Evolutionary conservation across 2,329 filamentous ascomycete species (phyloP).

Genomic region (Beauveria varroae): DNA sequence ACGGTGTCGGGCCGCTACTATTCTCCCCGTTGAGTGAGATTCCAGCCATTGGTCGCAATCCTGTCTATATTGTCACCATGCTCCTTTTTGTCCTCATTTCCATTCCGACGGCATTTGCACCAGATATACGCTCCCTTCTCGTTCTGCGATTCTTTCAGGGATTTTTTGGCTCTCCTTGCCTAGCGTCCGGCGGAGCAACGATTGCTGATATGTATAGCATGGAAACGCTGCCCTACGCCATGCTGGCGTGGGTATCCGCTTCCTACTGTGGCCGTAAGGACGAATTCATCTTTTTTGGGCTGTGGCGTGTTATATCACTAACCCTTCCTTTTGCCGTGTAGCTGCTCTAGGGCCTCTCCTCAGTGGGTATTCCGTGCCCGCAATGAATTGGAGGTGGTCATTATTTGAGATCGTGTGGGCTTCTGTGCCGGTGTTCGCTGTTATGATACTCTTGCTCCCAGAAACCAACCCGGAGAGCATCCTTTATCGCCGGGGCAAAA

Average conservation of each 20-base stretch:
- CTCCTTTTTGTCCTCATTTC: conserved; percentile 60
- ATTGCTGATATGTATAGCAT: conserved; percentile 47
- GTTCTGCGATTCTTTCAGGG: conserved; percentile 58
- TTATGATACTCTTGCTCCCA: conserved; percentile 55
- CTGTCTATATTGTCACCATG: conserved; percentile 61
- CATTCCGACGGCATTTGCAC: conserved; percentile 54
- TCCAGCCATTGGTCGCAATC: conserved; percentile 57
- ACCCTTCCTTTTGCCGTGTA: conserved; percentile 16
- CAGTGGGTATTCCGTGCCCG: conserved; percentile 51
- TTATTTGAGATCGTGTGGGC: conserved; percentile 58
- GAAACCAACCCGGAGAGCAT: conserved; percentile 56
- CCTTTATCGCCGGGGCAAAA: conserved; percentile 50
- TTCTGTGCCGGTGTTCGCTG: conserved; percentile 49
- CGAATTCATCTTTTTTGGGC: no score
- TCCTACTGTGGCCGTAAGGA: conserved; percentile 39
- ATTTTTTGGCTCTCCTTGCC: conserved; percentile 58
- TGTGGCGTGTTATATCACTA: no score
- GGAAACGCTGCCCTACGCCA: conserved; percentile 47
- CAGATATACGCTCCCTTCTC: conserved; percentile 56
- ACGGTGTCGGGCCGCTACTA: conserved; percentile 56
- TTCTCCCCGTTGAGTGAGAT: conserved; percentile 62
- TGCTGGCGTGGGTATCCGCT: conserved; percentile 51
- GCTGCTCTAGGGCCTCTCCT: conserved; percentile 54
- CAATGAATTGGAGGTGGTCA: conserved; percentile 54
- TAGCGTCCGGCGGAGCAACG: conserved; percentile 51